phyloP scores from a whole-genome alignment of 1,139 yeast species.

The Yamadazyma mexicana region DNA sequence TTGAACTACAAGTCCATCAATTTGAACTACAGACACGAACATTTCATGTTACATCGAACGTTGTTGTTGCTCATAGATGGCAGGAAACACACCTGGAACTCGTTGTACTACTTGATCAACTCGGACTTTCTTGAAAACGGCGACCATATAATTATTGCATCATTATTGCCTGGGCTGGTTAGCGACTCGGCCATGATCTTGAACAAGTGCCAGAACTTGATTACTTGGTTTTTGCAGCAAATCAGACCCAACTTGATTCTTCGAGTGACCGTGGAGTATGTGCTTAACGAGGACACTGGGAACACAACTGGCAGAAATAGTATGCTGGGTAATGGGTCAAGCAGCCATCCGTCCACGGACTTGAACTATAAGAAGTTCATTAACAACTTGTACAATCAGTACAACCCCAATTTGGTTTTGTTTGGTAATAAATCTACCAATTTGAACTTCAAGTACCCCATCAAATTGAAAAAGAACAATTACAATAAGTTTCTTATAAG shows the following conservation, averaged over 20 bases:
- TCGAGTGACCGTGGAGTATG: slow-evolving; percentile 57
- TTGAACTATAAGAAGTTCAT: slow-evolving; percentile 33
- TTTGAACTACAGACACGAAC: slow-evolving; percentile 38
- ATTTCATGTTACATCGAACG: slow-evolving; percentile 29
- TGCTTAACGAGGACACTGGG: slow-evolving; percentile 25
- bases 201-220: slow-evolving; percentile 38
- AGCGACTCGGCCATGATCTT: slow-evolving; percentile 26
- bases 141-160: slow-evolving; percentile 39
- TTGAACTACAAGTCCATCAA: slow-evolving; percentile 42
- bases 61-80: slow-evolving; percentile 41
- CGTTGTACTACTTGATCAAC: slow-evolving; percentile 34
- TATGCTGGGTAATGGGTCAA: not conserved
- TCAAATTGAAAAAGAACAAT: slow-evolving; percentile 23
- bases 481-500: slow-evolving; percentile 30
- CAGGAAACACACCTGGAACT: slow-evolving; percentile 47
- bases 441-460: slow-evolving; percentile 46
- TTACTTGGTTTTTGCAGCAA: slow-evolving; percentile 39
- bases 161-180: slow-evolving; percentile 36
- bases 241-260: slow-evolving; percentile 30
- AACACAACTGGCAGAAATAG: slow-evolving; percentile 17
- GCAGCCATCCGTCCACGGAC: not conserved
- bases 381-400: slow-evolving; percentile 37
- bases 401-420: slow-evolving; percentile 42
- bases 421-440: slow-evolving; percentile 42
- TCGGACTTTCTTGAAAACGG: slow-evolving; percentile 35